A percentile compares a stretch with the other conserved stretches of the same genome.
Conservation (phyloP, 2,329 filamentous ascomycete genomes). For the Chaetomium globosum region DNA sequence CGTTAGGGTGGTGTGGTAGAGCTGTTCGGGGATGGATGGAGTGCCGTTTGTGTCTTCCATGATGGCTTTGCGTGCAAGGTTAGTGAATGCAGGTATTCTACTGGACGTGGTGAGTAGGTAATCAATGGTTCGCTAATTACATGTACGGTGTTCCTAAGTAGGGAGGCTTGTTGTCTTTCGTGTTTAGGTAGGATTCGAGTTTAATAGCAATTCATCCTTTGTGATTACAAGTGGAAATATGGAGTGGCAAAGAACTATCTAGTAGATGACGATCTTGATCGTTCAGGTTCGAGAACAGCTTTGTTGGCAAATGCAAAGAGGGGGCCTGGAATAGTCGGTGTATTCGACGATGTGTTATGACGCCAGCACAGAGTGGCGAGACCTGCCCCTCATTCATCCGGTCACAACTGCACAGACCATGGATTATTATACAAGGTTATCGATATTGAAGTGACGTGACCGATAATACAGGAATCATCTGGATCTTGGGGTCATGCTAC, state of each 20-base stretch:
- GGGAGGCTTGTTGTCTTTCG: background rate
- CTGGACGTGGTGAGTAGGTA: background rate
- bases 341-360: conserved; percentile 15
- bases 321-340: background rate
- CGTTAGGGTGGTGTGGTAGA: conserved; percentile 46
- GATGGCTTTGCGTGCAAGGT: background rate
- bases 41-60: conserved; percentile 16
- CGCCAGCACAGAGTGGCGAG: conserved; percentile 21
- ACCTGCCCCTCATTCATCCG: conserved; percentile 2
- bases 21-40: conserved; percentile 38
- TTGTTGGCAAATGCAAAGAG: background rate
- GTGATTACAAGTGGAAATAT: background rate
- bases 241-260: background rate
- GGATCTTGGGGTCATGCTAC: no score
- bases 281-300: background rate
- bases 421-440: background rate
- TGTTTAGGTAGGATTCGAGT: background rate
- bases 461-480: background rate
- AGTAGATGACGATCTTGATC: background rate
- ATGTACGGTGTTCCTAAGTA: no score
- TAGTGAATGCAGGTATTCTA: background rate
- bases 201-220: background rate
- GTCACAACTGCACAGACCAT: conserved; percentile 1
- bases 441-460: background rate
- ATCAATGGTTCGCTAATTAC: no score